phyloP scores from a whole-genome alignment of 345 rosid species.

The Garcia nutans region DNA sequence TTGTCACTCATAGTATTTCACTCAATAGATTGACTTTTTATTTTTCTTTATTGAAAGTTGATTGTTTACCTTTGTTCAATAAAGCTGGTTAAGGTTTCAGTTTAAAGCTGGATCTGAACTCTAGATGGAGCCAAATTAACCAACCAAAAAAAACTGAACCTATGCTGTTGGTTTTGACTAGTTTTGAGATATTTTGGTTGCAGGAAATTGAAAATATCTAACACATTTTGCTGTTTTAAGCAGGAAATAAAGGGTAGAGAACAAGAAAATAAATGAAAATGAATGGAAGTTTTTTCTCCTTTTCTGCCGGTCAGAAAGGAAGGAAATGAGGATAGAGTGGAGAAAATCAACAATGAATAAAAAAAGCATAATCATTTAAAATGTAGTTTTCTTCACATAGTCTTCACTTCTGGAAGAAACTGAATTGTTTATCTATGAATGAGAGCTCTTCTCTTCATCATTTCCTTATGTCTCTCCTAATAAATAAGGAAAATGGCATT shows the following conservation, averaged over 20 bases:
- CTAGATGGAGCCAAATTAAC: no score
- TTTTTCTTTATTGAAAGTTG: not conserved
- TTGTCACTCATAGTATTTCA: not conserved
- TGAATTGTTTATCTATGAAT: not conserved
- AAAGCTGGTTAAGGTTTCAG: not conserved
- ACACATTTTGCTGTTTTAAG: not conserved
- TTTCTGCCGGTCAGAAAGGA: not conserved
- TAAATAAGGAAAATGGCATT: not conserved
- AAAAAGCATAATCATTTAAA: not conserved
- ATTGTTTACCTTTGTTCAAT: not conserved
- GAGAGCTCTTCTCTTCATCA: not conserved
- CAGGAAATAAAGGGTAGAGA: not conserved
- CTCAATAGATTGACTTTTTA: not conserved
- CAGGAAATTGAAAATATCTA: not conserved
- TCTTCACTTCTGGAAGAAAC: not conserved
- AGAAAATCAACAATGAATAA: not conserved
- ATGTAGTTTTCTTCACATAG: not conserved
- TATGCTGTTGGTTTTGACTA: not conserved
- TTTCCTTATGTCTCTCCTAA: not conserved
- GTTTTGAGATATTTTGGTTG: not conserved
- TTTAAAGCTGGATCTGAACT: not conserved
- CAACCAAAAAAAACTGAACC: not conserved
- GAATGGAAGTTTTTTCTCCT: not conserved
- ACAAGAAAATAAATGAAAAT: not conserved
- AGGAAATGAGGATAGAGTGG: not conserved